Base-by-base conservation (phyloP, 1,284 basidiomycete genomes). In the Trametes versicolor region DNA sequence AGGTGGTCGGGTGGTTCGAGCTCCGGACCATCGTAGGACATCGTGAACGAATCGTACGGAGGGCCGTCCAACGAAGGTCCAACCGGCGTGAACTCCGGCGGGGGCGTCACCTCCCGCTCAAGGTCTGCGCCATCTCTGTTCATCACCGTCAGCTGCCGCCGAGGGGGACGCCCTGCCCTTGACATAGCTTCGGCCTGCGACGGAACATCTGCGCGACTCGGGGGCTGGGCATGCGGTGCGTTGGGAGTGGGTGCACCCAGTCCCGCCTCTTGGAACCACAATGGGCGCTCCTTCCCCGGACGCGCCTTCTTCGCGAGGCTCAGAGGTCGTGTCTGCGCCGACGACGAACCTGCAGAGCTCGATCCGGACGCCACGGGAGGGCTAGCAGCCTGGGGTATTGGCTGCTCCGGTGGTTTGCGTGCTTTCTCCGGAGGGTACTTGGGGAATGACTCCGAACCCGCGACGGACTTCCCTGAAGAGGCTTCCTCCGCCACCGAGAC, bases 11-110 rank as follows among this genome's bases (percentile, higher is more conserved):
- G 67, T 32, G 76, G 69, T 27, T 72, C 70, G 8, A 78, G 79
- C 63, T 75, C 71, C 67, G 75, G 65, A 45, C 68, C 69, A 57
- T 64, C 36, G 57, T 76, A 76, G 5, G 70, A 62, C 56, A 75
- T 60, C 12, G 76, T 72, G 17, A 78, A 68, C 21, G 75, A 71
- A 49, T 81, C 80, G 64, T 79, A 81, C 2, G 79, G 75, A 0
- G 80, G 78, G 1, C 80, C 80, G 69, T 82, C 82, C 13, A 80
- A 72, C 13, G 77, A 78, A 2, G 79, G 77, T 6, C 76, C 81
- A 8, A 78, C 72, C 0, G 78, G 61, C 9, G 79, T 74, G 72
- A 85, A 85, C 13, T 81, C 77, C 5, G 84, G 83, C 15, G 83
- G 83, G 3, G 81, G 78, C 4, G 76, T 73, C 17, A 70, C 70